Percentiles rank a stretch among this genome's conserved stretches.
Conservation (phyloP, 306 rosid species). For the Malus orientalis region DNA sequence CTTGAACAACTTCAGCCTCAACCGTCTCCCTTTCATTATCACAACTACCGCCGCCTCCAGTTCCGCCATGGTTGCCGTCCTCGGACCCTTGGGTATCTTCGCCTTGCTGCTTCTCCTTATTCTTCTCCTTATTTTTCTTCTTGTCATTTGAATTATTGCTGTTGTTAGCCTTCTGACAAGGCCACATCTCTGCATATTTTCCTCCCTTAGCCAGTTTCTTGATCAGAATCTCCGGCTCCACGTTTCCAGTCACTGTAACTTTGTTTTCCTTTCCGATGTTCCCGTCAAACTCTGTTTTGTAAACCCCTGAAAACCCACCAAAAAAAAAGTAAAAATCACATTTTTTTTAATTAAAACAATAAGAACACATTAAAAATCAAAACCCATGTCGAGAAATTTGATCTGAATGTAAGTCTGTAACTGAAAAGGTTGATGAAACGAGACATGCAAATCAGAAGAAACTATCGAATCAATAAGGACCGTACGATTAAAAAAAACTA, state of each 20-base stretch:
- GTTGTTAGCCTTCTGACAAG: conserved; percentile 20
- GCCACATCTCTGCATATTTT: conserved; percentile 73
- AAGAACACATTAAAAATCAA: not conserved
- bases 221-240: conserved; percentile 46
- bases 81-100: conserved; percentile 30
- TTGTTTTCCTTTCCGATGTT: conserved; percentile 18
- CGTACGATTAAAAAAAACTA: not conserved
- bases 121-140: conserved; percentile 22
- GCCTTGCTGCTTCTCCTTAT: conserved; percentile 34
- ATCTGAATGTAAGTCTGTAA: not conserved
- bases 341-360: not conserved
- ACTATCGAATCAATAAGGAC: not conserved
- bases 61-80: conserved; percentile 30
- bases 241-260: conserved; percentile 48
- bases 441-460: not conserved
- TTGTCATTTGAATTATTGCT: conserved; percentile 25
- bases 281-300: conserved; percentile 45
- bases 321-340: not conserved
- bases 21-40: conserved; percentile 25
- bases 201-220: conserved; percentile 42
- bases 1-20: conserved; percentile 21
- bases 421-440: not conserved
- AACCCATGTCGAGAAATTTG: not conserved
- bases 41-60: not conserved
- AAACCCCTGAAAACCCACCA: conserved; percentile 50